A percentile compares a stretch with the other conserved stretches of the same genome.
Evolutionary conservation across 2,329 filamentous ascomycete genomes (phyloP).

Genomic region (Aspergillus sp.): DNA sequence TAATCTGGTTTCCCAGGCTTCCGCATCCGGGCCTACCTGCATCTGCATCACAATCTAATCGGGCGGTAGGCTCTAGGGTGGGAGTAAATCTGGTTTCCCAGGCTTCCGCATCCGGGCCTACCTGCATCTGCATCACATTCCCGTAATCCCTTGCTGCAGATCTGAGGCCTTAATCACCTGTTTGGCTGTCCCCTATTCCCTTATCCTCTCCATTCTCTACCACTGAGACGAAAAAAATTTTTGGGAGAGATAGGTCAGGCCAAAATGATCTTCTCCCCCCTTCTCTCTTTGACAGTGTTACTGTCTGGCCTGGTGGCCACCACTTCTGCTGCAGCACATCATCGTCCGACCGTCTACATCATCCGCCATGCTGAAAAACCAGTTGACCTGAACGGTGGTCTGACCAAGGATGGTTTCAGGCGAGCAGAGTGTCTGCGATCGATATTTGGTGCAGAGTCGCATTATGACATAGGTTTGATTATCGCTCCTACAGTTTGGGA

Average conservation of each 20-base stretch:
- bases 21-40: too few species aligned
- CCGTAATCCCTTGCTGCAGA: too few species aligned
- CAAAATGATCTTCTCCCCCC: background rate
- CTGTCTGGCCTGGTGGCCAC: background rate
- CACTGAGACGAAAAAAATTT: background rate
- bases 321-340: conserved; percentile 3
- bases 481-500: conserved; percentile 20
- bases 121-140: too few species aligned
- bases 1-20: too few species aligned
- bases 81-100: too few species aligned
- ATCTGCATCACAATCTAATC: too few species aligned
- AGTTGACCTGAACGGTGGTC: conserved; percentile 14
- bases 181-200: too few species aligned
- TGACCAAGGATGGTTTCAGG: conserved; percentile 18
- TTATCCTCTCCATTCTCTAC: too few species aligned
- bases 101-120: too few species aligned
- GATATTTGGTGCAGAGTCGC: conserved; percentile 19
- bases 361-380: conserved; percentile 29
- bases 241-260: background rate
- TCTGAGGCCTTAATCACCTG: too few species aligned
- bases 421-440: conserved; percentile 24
- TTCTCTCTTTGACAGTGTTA: background rate
- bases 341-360: conserved; percentile 20
- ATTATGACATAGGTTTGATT: conserved; percentile 22
- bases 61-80: too few species aligned